Conservation (phyloP, 1,284 basidiomycete species). For the Athelia sp. region DNA sequence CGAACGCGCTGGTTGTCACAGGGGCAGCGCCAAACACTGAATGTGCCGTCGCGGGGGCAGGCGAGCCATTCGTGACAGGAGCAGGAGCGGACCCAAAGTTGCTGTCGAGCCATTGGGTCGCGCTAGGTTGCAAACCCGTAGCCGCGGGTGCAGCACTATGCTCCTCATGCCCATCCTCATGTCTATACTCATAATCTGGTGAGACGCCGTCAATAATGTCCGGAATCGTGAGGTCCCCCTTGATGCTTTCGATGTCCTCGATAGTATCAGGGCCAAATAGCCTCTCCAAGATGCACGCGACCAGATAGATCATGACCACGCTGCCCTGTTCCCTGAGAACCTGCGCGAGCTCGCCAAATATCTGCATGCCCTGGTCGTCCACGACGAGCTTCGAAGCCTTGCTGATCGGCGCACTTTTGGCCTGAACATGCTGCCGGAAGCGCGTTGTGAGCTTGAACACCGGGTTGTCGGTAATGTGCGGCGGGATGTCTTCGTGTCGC, state of each 20-base stretch:
- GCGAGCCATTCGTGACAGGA: constrained; percentile 9
- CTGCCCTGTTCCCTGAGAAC: constrained; percentile 55
- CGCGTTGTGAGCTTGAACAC: constrained; percentile 79
- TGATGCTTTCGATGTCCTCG: constrained; percentile 72
- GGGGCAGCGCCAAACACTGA: neutral
- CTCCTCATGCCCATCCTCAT: constrained; percentile 20
- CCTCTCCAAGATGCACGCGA: constrained; percentile 70
- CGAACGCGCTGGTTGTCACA: constrained; percentile 6
- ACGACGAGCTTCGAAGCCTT: constrained; percentile 59
- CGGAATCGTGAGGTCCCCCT: constrained; percentile 52
- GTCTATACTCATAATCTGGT: constrained; percentile 17
- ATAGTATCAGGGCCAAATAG: constrained; percentile 70
- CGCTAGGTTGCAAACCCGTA: constrained; percentile 19
- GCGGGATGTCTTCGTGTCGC: constrained; percentile 79
- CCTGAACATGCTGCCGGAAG: constrained; percentile 79
- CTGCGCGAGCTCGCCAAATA: constrained; percentile 54
- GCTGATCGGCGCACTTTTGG: constrained; percentile 72
- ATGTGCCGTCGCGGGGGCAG: neutral
- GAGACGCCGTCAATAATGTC: constrained; percentile 80
- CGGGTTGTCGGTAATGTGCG: constrained; percentile 64
- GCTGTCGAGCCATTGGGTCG: constrained; percentile 34
- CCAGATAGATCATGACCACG: constrained; percentile 67
- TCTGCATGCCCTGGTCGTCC: constrained; percentile 60
- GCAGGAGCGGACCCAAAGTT: constrained; percentile 28
- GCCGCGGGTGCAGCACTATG: constrained; percentile 17